These are phyloP conservation scores for Hortiboletus flavorubellus DNA, from an alignment of 768 basidiomycete species.

Conservation along the genomic window DNA sequence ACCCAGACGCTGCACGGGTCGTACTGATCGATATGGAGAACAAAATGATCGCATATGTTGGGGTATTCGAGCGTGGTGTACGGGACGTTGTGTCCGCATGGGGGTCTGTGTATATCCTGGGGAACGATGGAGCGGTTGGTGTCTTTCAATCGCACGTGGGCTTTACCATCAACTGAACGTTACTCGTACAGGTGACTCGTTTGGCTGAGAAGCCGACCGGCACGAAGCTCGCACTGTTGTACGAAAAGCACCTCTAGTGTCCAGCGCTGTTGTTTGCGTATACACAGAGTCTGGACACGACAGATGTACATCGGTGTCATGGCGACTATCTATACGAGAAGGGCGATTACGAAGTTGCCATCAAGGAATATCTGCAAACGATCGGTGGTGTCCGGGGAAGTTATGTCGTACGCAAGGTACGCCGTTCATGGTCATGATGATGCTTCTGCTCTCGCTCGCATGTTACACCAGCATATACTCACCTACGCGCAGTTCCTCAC, in stretches of 20 bases:
- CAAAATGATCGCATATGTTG: constrained; percentile 83
- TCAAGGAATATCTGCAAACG: constrained; percentile 89
- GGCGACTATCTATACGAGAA: constrained; percentile 90
- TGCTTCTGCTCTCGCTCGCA: not conserved
- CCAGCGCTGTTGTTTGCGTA: constrained; percentile 82
- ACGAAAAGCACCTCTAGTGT: constrained; percentile 70
- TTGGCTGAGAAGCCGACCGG: constrained; percentile 78
- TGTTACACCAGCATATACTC: not conserved
- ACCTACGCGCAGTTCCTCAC: constrained; percentile 73
- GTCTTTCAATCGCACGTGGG: not conserved
- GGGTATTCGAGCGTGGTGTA: constrained; percentile 79
- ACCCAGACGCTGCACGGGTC: constrained; percentile 70
- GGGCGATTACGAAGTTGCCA: constrained; percentile 89
- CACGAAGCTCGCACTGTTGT: constrained; percentile 84
- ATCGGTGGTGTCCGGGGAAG: constrained; percentile 88
- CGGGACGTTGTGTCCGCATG: constrained; percentile 78
- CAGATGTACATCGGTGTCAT: constrained; percentile 86
- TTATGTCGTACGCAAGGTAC: constrained; percentile 94
- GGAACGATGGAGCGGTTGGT: constrained; percentile 73
- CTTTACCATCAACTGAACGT: not conserved
- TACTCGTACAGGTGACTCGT: constrained; percentile 48
- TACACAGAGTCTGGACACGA: constrained; percentile 75
- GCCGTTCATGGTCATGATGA: not conserved
- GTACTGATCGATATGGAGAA: constrained; percentile 91
- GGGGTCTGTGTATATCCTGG: constrained; percentile 76